Conservation (phyloP, 306 rosid genomes). For the Acmispon strigosus region DNA sequence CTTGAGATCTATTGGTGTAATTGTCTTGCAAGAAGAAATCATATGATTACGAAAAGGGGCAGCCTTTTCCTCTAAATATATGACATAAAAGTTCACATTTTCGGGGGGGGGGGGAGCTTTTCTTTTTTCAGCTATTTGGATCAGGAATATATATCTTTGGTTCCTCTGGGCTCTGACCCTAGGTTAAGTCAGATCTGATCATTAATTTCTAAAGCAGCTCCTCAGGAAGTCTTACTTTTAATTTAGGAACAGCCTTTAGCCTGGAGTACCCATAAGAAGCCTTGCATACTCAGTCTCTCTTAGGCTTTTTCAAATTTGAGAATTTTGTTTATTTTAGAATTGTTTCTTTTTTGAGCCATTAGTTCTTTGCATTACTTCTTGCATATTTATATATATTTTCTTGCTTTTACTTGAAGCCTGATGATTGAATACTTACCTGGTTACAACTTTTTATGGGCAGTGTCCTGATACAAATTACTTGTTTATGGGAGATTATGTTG, state of each 20-base stretch:
- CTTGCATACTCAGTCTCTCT: background rate
- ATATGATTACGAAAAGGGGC: background rate
- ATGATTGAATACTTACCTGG: constrained; percentile 11
- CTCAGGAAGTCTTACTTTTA: background rate
- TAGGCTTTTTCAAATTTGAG: background rate
- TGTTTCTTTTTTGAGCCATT: background rate
- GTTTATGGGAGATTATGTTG: constrained; percentile 99
- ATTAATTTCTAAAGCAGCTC: background rate
- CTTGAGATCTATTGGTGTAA: background rate
- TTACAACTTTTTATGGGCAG: constrained; percentile 44
- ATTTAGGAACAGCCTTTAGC: background rate
- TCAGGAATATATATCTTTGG: background rate
- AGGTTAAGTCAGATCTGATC: background rate
- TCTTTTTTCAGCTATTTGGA: background rate
- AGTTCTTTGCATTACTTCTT: background rate
- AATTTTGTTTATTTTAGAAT: background rate
- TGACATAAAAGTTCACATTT: too few relatives aligned
- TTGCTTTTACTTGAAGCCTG: background rate
- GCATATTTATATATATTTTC: background rate
- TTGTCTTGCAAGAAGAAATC: background rate
- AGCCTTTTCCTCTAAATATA: too few relatives aligned
- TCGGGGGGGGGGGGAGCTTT: too few relatives aligned
- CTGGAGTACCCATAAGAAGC: background rate
- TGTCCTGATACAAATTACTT: constrained; percentile 98
- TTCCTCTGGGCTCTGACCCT: background rate